Evolutionary conservation across 129 eudicot species (phyloP).

Genomic region (Artemisia argyi): DNA sequence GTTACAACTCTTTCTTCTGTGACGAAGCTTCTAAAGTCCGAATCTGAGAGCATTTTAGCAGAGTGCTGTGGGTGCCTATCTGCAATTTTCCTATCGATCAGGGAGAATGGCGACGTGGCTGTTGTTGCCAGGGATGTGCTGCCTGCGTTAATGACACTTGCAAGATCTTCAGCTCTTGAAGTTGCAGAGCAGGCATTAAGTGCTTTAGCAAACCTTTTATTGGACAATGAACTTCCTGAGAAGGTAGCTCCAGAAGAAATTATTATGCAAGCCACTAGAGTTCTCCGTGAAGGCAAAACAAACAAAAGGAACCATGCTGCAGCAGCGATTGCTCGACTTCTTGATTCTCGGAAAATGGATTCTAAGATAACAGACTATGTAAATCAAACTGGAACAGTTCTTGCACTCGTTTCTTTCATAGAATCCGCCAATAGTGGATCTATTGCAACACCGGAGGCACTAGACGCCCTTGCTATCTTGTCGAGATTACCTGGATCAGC

Average conservation of each 20-base stretch:
- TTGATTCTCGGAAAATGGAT: slow-evolving; percentile 61
- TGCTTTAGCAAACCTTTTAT: slow-evolving; percentile 82
- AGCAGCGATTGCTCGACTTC: slow-evolving; percentile 89
- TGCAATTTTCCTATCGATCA: slow-evolving; percentile 79
- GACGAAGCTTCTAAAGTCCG: slow-evolving; percentile 62
- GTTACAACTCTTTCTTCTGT: slow-evolving; percentile 69
- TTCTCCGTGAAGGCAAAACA: slow-evolving; percentile 70
- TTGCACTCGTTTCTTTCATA: slow-evolving; percentile 80
- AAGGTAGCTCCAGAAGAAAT: slow-evolving; percentile 78
- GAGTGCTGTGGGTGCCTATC: slow-evolving; percentile 83
- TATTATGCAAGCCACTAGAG: slow-evolving; percentile 77
- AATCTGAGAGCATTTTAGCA: slow-evolving; percentile 72
- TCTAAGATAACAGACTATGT: slow-evolving; percentile 61
- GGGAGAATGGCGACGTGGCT: slow-evolving; percentile 77
- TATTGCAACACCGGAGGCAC: slow-evolving; percentile 66
- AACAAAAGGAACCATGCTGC: slow-evolving; percentile 82
- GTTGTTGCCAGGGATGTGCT: slow-evolving; percentile 71
- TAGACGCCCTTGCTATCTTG: slow-evolving; percentile 80
- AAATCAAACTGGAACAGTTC: slow-evolving; percentile 78
- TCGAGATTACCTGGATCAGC: slow-evolving; percentile 62
- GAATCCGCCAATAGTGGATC: slow-evolving; percentile 61
- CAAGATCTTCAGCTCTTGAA: slow-evolving; percentile 66
- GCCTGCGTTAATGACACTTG: slow-evolving; percentile 59
- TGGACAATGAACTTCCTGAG: slow-evolving; percentile 71
- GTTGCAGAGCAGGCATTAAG: slow-evolving; percentile 92